Evolutionary conservation across 139 green algal species (phyloP), one percentile per base, ranked within the genome.

Genomic region (Desmodesmus armatus): DNA sequence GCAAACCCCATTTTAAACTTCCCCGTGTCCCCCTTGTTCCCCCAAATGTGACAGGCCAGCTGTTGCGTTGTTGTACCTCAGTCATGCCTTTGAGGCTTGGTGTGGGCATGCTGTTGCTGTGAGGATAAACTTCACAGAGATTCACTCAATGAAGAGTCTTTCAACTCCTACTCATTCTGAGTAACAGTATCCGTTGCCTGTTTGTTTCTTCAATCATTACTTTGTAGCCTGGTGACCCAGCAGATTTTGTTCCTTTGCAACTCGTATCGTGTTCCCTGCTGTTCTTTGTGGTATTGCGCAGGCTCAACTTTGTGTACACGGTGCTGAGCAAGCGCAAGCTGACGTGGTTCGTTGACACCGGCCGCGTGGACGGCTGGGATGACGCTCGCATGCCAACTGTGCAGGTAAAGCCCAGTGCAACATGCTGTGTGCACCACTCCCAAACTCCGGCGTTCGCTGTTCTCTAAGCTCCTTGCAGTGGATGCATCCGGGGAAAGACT

Each of bases 381-480:
- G 98, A 99, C 89, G 96, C 97, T 0, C 92, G 98, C 71, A 98
- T 99, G 90, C 98, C 98, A 31, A 99, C 98, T 1, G 97, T 99
- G 74, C 96, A 79, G 71, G 97, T 89, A 83, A 88, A 37, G 23
- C 25, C 29, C 60, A 39, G 1, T 55, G 21, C 1, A 62, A 62
- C 3, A 67, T 27, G 58, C 13, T n/a, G 15, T 67, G 25, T n/a
- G 25, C 23, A 67, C 0, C 3, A 13, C 58, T 67, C 9, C 9
- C 47, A n/a, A n/a, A n/a, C n/a, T n/a, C n/a, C n/a, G n/a, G n/a
- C n/a, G n/a, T n/a, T n/a, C n/a, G n/a, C n/a, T n/a, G n/a, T n/a
- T n/a, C n/a, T n/a, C n/a, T n/a, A n/a, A n/a, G n/a, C n/a, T n/a
- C n/a, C n/a, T n/a, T n/a, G n/a, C n/a, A n/a, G n/a, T n/a, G n/a